Evolutionary conservation across 2,329 filamentous ascomycete species (phyloP), one percentile per base, ranked within the genome.

Genomic region (Nemania bipapillata): DNA sequence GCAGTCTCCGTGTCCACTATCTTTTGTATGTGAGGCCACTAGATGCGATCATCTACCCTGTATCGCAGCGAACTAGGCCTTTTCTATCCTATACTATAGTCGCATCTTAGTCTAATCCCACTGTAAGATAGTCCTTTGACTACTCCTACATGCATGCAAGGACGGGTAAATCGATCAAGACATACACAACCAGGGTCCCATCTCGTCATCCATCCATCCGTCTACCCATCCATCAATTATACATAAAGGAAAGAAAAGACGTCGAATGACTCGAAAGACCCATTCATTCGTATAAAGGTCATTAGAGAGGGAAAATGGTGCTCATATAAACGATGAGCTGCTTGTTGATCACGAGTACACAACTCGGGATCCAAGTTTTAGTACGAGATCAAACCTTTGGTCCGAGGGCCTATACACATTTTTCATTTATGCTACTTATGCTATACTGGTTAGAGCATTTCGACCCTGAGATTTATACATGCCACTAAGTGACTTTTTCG

Each of bases 111-210:
- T 56, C 24, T 5, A 45, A 26, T 37, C 20, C 22, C 47, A 7
- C 30, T 17, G 6, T n/a, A 30, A 54, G 35, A 37, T 12, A 53
- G 50, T 63, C 69, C 66, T 63, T 66, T 70, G 65, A 69, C 66
- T 63, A 35, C 66, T 58, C 37, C 26, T 62, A 32, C 60, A 70
- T 69, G 69, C 63, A 58, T 57, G 69, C 28, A 35, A 58, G 54
- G 32, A 28, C 11, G 59, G 63, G 52, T 61, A 57, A 53, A 54
- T 55, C 52, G 49, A 61, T 62, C 55, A 24, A 17, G n/a, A 24
- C n/a, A 11, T 24, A n/a, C 47, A 45, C 54, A 53, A 26, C 35
- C 30, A 42, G 42, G 42, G 26, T 49, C n/a, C 20, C 7, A 17
- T 30, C 26, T 37, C 37, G 15, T n/a, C 42, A 32, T 42, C 24